Evolutionary conservation across 2,329 filamentous ascomycete species (phyloP).

Genomic region (Fusarium heterosporum): DNA sequence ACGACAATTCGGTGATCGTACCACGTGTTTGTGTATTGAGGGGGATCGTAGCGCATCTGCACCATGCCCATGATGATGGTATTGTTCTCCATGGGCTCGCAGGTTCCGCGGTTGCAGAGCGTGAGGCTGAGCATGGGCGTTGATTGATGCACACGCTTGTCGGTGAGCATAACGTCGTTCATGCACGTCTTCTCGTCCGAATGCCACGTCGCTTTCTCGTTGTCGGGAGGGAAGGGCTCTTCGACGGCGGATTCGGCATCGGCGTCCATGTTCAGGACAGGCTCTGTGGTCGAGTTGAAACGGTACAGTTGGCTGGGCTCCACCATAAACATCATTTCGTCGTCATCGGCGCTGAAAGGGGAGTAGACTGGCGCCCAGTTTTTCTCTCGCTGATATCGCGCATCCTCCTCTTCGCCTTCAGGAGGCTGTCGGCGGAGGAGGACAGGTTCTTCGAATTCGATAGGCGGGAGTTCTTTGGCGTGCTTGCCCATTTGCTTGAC

Average conservation of each 20-base stretch:
- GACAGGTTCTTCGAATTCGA: constrained; percentile 34
- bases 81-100: constrained; percentile 36
- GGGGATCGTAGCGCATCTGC: constrained; percentile 43
- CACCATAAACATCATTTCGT: constrained; percentile 44
- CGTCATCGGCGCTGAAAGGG: constrained; percentile 33
- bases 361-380: constrained; percentile 40
- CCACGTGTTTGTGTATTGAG: constrained; percentile 38
- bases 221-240: constrained; percentile 37
- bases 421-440: constrained; percentile 36
- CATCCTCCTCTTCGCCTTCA: constrained; percentile 24
- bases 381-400: constrained; percentile 42
- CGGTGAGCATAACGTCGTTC: constrained; percentile 43
- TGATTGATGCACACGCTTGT: constrained; percentile 39
- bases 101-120: constrained; percentile 36
- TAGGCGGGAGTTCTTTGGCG: constrained; percentile 28
- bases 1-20: constrained; percentile 42
- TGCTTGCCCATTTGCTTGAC: constrained; percentile 32
- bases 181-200: constrained; percentile 33
- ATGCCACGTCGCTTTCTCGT: constrained; percentile 37
- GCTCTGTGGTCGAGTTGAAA: constrained; percentile 23
- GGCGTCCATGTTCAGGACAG: constrained; percentile 27
- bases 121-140: constrained; percentile 44
- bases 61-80: constrained; percentile 41
- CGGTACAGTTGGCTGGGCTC: constrained; percentile 37
- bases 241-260: constrained; percentile 35